A percentile compares a stretch with the other conserved stretches of the same genome.
These are phyloP conservation scores for Eutrema heterophyllum DNA, from an alignment of 345 rosid species.

Conservation along the genomic window DNA sequence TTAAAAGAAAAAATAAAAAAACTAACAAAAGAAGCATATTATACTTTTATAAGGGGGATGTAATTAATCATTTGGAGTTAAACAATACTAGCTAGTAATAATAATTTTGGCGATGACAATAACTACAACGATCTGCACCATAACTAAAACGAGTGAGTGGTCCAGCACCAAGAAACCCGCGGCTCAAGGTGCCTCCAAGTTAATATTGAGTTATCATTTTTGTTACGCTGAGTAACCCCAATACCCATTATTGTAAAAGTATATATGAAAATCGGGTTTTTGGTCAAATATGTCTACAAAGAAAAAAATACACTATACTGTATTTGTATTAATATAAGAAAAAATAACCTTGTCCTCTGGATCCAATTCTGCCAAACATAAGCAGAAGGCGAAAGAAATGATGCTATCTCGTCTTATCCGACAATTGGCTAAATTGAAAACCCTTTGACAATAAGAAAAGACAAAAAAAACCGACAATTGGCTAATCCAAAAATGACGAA, in stretches of 20 bases:
- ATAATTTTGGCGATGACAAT: not conserved
- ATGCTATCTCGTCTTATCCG: too few relatives aligned
- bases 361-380: not conserved
- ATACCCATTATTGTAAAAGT: too few relatives aligned
- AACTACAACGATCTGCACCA: not conserved
- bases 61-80: not conserved
- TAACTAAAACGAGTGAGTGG: constrained; percentile 8
- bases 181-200: constrained; percentile 4
- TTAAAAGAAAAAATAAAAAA: not conserved
- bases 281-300: too few relatives aligned
- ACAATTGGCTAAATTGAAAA: too few relatives aligned
- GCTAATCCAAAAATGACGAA: too few relatives aligned
- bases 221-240: not conserved
- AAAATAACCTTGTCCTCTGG: not conserved
- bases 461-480: too few relatives aligned
- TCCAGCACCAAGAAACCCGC: constrained; percentile 12
- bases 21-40: constrained; percentile 1
- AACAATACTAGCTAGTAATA: not conserved
- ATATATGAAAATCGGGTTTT: too few relatives aligned
- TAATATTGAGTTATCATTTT: not conserved
- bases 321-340: not conserved
- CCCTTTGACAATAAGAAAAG: too few relatives aligned
- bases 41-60: not conserved
- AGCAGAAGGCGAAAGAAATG: too few relatives aligned
- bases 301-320: too few relatives aligned